These are phyloP conservation scores for Delonix regia DNA, from an alignment of 306 rosid genomes.

Conservation along the genomic window DNA sequence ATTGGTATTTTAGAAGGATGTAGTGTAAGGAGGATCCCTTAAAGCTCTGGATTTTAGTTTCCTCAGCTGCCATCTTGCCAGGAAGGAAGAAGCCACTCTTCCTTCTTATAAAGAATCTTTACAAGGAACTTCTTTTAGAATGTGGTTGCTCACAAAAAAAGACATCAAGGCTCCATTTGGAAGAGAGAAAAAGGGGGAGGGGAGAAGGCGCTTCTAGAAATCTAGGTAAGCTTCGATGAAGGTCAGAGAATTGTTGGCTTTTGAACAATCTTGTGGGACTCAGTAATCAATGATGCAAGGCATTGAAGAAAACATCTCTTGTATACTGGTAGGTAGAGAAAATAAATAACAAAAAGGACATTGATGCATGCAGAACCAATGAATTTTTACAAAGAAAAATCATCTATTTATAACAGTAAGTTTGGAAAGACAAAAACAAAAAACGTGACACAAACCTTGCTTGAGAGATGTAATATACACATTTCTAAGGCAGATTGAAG, in stretches of 20 bases:
- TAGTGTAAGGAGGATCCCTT: not conserved
- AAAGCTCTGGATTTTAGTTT: not conserved
- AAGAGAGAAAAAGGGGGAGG: not conserved
- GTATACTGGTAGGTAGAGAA: not conserved
- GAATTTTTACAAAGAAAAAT: conserved; percentile 15
- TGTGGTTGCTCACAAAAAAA: conserved; percentile 1
- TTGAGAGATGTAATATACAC: conserved; percentile 76
- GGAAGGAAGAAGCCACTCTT: conserved; percentile 7
- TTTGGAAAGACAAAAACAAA: conserved; percentile 23
- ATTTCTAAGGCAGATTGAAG: conserved; percentile 75
- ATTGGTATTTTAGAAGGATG: not conserved
- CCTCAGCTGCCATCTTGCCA: not conserved
- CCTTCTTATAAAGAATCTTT: not conserved
- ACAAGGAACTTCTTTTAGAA: conserved; percentile 9
- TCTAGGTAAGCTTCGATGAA: conserved; percentile 20
- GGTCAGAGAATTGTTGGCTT: conserved; percentile 14
- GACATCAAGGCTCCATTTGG: conserved; percentile 8
- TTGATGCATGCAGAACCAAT: conserved; percentile 11
- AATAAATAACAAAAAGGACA: conserved; percentile 22
- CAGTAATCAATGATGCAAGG: conserved; percentile 4
- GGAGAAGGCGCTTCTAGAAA: not conserved
- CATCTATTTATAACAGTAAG: conserved; percentile 13
- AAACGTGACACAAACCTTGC: conserved; percentile 59
- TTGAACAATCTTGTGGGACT: conserved; percentile 12
- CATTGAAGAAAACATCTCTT: conserved; percentile 18